Evolutionary conservation across 441 rosid genomes (phyloP).

Genomic region (Corymbia citriodora): DNA sequence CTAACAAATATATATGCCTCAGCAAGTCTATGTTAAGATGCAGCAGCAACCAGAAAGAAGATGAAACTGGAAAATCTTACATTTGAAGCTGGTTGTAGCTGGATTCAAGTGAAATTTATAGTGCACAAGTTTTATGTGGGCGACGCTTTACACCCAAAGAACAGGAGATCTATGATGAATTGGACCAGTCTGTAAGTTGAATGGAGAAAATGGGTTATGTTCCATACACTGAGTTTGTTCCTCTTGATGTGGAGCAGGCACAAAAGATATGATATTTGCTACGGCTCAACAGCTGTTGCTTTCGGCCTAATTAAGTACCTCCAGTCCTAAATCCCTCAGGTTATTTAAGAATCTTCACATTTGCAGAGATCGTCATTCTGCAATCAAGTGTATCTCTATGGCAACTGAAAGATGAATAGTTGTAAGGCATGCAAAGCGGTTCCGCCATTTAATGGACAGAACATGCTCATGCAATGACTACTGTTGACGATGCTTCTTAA

Average conservation of each 20-base stretch:
- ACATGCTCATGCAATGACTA: slow-evolving; percentile 40
- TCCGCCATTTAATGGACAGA: slow-evolving; percentile 25
- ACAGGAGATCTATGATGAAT: slow-evolving; percentile 28
- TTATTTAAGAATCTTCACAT: not conserved
- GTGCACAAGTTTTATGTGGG: slow-evolving; percentile 56
- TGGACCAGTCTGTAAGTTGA: slow-evolving; percentile 27
- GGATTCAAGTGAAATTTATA: slow-evolving; percentile 56
- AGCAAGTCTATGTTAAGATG: slow-evolving; percentile 45
- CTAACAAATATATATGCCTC: slow-evolving; percentile 58
- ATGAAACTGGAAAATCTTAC: slow-evolving; percentile 51
- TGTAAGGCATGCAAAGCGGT: not conserved
- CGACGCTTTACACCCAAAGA: slow-evolving; percentile 43
- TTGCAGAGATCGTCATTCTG: not conserved
- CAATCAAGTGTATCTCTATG: not conserved
- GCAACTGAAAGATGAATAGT: too few relatives aligned
- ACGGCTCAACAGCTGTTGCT: not conserved
- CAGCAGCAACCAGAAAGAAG: slow-evolving; percentile 38
- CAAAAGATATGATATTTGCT: slow-evolving; percentile 35
- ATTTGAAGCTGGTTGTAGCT: slow-evolving; percentile 72
- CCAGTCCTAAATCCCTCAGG: not conserved
- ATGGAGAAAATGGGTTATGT: slow-evolving; percentile 47
- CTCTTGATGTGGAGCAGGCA: slow-evolving; percentile 51
- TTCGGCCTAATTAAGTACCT: not conserved
- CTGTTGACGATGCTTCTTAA: not conserved
- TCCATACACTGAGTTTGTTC: slow-evolving; percentile 52